A percentile compares a stretch with the other conserved stretches of the same genome.
These are phyloP conservation scores for Aureobasidium pullulans DNA, from an alignment of 2,329 filamentous ascomycete genomes.

Conservation along the genomic window DNA sequence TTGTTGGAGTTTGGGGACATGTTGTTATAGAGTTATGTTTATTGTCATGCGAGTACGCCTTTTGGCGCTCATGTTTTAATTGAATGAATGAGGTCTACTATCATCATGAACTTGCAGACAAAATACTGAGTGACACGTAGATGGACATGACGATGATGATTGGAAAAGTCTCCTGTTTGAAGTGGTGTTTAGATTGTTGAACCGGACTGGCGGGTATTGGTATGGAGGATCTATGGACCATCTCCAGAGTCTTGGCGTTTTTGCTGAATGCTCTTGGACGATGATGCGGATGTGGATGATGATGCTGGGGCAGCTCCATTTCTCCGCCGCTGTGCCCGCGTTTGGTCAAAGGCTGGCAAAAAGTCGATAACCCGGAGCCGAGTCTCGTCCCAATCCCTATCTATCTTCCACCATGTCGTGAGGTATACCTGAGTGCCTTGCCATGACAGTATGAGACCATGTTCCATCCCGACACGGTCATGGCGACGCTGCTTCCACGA, in stretches of 20 bases:
- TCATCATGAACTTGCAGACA: background rate
- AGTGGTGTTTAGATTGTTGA: background rate
- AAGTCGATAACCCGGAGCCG: background rate
- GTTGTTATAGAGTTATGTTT: background rate
- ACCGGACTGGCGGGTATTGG: slow-evolving; percentile 2
- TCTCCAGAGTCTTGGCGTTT: background rate
- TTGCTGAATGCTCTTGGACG: no score
- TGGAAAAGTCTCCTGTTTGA: background rate
- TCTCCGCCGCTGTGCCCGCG: slow-evolving; percentile 1
- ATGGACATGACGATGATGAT: background rate
- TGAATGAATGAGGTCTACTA: background rate
- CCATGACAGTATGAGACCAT: slow-evolving; percentile 11
- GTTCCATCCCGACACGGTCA: background rate
- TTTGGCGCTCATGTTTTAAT: slow-evolving; percentile 4
- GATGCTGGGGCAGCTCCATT: background rate
- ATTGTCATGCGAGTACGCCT: background rate
- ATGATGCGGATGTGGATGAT: background rate
- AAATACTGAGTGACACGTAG: background rate
- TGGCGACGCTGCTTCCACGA: slow-evolving; percentile 62
- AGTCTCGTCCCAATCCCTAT: background rate
- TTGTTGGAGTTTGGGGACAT: background rate
- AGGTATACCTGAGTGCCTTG: background rate
- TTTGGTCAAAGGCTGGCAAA: background rate
- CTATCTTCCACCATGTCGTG: slow-evolving; percentile 1
- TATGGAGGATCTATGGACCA: background rate